These are phyloP conservation scores for Pichia pseudocactophila DNA, from an alignment of 805 yeast species.

Conservation along the genomic window DNA sequence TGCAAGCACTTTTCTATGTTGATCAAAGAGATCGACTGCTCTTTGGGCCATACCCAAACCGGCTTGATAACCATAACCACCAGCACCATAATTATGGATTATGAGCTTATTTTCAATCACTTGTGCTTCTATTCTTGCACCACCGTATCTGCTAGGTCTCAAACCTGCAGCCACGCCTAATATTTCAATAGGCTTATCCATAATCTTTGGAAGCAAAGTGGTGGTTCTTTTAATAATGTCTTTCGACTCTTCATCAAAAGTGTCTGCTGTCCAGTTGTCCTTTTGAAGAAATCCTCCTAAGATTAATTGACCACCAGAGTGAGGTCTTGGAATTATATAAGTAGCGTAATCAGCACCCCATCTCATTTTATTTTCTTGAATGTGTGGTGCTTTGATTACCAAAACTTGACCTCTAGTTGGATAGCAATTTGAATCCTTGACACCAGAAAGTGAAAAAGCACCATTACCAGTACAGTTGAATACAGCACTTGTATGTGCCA, in stretches of 20 bases:
- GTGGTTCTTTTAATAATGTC: conserved; percentile 55
- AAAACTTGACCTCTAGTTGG: conserved; percentile 79
- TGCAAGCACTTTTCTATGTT: conserved; percentile 5
- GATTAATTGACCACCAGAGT: conserved; percentile 53
- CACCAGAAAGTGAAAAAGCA: conserved; percentile 54
- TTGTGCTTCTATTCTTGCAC: conserved; percentile 59
- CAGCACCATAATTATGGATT: conserved; percentile 65
- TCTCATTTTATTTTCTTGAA: conserved; percentile 44
- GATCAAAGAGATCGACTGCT: conserved; percentile 31
- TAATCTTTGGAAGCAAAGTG: conserved; percentile 39
- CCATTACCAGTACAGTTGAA: conserved; percentile 75
- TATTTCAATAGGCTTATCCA: conserved; percentile 37
- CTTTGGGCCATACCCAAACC: conserved; percentile 49
- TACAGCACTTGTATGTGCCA: conserved; percentile 33
- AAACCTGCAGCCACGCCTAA: conserved; percentile 61
- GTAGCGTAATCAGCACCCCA: conserved; percentile 56
- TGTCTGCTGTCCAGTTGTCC: conserved; percentile 51
- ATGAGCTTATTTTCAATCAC: conserved; percentile 28
- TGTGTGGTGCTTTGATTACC: conserved; percentile 58
- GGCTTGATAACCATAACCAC: conserved; percentile 58
- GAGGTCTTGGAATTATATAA: conserved; percentile 63
- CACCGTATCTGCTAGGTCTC: conserved; percentile 69
- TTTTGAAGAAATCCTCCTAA: conserved; percentile 68
- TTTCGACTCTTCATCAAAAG: conserved; percentile 45
- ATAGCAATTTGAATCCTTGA: conserved; percentile 47